These are phyloP conservation scores for Eucalyptus grandis DNA, from an alignment of 345 rosid species.

Conservation along the genomic window DNA sequence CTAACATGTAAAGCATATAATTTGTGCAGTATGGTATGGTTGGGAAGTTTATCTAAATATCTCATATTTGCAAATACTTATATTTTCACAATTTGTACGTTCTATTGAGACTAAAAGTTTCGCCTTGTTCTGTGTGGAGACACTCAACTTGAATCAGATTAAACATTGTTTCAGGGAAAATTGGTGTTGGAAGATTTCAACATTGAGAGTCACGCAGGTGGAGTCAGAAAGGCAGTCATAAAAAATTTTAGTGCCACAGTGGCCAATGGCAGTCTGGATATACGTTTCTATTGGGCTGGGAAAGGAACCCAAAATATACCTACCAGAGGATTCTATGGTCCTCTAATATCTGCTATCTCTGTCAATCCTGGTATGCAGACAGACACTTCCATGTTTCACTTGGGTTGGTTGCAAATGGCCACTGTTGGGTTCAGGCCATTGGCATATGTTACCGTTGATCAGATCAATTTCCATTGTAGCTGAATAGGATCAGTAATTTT, in stretches of 20 bases:
- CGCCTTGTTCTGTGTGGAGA: not conserved
- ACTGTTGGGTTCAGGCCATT: not conserved
- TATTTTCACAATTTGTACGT: not conserved
- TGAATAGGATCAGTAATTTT: not conserved
- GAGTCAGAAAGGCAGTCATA: slow-evolving; percentile 19
- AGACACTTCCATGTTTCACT: not conserved
- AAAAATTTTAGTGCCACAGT: slow-evolving; percentile 8
- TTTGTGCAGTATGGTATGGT: not conserved
- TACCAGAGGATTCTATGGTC: no score
- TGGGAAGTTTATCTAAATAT: not conserved
- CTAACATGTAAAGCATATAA: not conserved
- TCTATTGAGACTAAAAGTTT: not conserved
- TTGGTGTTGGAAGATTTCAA: slow-evolving; percentile 40
- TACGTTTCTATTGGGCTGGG: slow-evolving; percentile 53
- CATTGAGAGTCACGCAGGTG: slow-evolving; percentile 34
- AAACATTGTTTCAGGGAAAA: slow-evolving; percentile 22
- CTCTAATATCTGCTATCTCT: no score
- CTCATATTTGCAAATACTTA: not conserved
- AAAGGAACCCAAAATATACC: slow-evolving; percentile 29
- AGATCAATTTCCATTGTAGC: not conserved
- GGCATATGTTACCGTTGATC: not conserved
- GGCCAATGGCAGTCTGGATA: slow-evolving; percentile 25
- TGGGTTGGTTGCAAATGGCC: no score
- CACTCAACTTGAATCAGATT: not conserved
- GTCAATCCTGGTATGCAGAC: not conserved